Base-by-base conservation (phyloP, 148 eudicot species). In the Talinum fruticosum region DNA sequence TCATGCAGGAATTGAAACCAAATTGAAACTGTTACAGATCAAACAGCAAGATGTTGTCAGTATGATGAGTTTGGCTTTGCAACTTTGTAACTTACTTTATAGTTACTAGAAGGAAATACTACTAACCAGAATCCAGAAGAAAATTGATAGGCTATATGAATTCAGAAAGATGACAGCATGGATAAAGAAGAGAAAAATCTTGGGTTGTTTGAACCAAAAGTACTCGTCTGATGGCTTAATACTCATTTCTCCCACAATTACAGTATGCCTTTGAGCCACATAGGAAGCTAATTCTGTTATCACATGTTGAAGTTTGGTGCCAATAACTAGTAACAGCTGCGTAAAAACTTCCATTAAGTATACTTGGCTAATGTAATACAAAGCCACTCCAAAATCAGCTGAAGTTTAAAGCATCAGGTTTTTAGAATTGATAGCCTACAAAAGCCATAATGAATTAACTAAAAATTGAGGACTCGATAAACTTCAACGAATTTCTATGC, bases 1-100 rank as follows among this genome's bases (percentile, higher is more conserved):
- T 90, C 34, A 85, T 73, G 85, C 93, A 90, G 19, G 93, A 88
- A 47, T 81, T 30, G n/a, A 85, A 86, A 8, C 79, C 75, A 47
- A 80, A 88, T 72, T 78, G 76, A 57, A 85, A 78, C 93, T 90
- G 87, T 29, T 30, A 23, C 14, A 71, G 5, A 59, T 69, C 61
- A 74, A 75, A 51, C 10, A 34, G 44, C 41, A 59, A 41, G 21
- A 13, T 41, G 18, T 19, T 69, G 15, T 36, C 10, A 45, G 37
- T 34, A 35, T 23, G 1, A 36, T 18, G 15, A 23, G 24, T 62
- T 28, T 49, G 36, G 70, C 5, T 26, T 26, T 61, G 66, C 53
- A 45, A 8, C 47, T 71, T 23, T 18, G 16, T 5, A 6, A 2
- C 0, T 8, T 21, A 4, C 19, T 15, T 23, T 36, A 59, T 5